These are phyloP conservation scores for Pleodorina starrii DNA, from an alignment of 139 green algal species.

Conservation along the genomic window DNA sequence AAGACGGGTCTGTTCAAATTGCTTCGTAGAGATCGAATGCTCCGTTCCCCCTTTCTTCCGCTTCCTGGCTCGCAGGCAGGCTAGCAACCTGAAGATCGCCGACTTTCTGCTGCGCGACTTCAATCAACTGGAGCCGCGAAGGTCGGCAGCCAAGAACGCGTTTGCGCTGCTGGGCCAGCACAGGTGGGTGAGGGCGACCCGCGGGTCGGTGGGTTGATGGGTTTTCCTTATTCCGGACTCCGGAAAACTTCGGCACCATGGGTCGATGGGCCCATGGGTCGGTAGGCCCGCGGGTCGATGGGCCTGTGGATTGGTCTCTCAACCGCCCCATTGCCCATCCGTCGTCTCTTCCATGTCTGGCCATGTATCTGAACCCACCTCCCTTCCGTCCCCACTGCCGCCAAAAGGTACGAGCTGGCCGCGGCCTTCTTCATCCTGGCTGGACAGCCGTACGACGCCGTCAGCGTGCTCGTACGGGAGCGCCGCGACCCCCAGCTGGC, in stretches of 20 bases:
- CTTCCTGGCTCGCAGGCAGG: conserved; percentile 47
- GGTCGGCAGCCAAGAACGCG: conserved; percentile 92
- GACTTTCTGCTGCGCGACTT: conserved; percentile 93
- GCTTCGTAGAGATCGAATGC: too few species aligned
- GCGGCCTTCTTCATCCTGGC: conserved; percentile 93
- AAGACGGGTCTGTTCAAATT: too few species aligned
- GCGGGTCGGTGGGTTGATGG: not conserved
- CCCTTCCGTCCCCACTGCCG: not conserved
- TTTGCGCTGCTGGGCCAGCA: conserved; percentile 92
- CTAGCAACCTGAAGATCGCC: conserved; percentile 73
- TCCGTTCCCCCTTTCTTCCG: too few species aligned
- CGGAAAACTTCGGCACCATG: too few species aligned
- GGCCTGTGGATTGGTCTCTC: too few species aligned
- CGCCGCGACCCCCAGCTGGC: conserved; percentile 86
- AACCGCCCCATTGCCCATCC: too few species aligned
- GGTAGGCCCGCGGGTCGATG: too few species aligned
- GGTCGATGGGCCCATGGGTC: too few species aligned
- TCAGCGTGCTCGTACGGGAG: conserved; percentile 77
- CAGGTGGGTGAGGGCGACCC: conserved; percentile 61
- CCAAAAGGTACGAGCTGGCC: conserved; percentile 77
- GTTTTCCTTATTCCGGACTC: too few species aligned
- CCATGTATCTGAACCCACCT: too few species aligned
- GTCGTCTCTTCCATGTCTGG: too few species aligned
- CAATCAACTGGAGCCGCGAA: conserved; percentile 55
- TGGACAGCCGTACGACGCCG: conserved; percentile 67